Evolutionary conservation across 1,284 basidiomycete genomes (phyloP), one percentile per base, ranked within the genome.

Genomic region (Cutaneotrichosporon daszewskae): DNA sequence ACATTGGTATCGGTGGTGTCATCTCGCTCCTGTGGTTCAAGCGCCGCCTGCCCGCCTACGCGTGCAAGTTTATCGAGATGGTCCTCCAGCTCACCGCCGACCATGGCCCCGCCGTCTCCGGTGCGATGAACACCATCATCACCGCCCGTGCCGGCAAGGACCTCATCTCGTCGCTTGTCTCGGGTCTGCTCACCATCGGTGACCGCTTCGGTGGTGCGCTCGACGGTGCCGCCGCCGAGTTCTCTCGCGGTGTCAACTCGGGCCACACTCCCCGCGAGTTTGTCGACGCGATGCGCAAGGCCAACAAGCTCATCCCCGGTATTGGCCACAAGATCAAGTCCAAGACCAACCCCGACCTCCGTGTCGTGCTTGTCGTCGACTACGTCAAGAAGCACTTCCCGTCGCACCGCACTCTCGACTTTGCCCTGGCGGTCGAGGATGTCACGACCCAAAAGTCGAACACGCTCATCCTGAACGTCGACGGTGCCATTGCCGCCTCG

Each of bases 291-390:
- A 88, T 88, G 73, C 82, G 94, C 68, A 92, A 92, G 77, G 82
- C 82, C 35, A 97, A 97, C 81, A 92, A 91, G 75, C 84, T 98
- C 59, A 69, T 97, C 76, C 88, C 86, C 56, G 94, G 94, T 78
- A 98, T 98, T 61, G 94, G 94, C 45, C 94, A 98, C 83, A 97
- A 97, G 81, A 96, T 98, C 79, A 98, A 98, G 84, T 89, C 86
- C 58, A 87, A 91, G 64, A 92, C 89, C 75, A 95, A 95, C 81
- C 91, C 90, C 47, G 89, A 94, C 78, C 76, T 90, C 40, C 90
- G 94, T 72, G 94, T 98, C 59, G 85, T 92, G 75, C 85, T 98
- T 47, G 92, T 98, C 52, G 96, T 96, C 79, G 90, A 95, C 75
- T 98, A 87, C 65, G 92, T 95, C 51, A 77, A 71, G 74, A 91